Conservation (phyloP, 1,284 basidiomycete genomes). For the Ceratorhiza oryzae-sativae region DNA sequence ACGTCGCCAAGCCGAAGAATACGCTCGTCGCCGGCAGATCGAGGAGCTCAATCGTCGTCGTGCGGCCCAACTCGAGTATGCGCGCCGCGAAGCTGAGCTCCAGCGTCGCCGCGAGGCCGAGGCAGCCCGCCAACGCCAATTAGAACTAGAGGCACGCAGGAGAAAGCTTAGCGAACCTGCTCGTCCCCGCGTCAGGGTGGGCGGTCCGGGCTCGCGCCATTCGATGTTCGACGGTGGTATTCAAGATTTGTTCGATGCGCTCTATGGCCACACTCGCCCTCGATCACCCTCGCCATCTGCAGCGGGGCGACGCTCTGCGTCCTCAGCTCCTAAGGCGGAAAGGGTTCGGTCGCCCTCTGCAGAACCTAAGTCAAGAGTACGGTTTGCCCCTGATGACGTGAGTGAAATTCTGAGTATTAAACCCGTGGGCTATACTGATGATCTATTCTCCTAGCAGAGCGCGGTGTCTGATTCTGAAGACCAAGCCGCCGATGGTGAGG, state of each 20-base stretch:
- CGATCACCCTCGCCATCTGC: neutral
- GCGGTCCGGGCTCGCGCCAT: neutral
- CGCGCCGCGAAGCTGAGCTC: slow-evolving; percentile 19
- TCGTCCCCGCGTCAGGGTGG: neutral
- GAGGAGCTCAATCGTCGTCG: slow-evolving; percentile 27
- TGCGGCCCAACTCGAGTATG: slow-evolving; percentile 19
- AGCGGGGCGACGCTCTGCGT: slow-evolving; percentile 5
- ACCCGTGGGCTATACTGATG: neutral
- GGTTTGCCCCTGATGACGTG: neutral
- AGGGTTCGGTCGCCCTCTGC: neutral
- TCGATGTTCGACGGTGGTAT: slow-evolving; percentile 29
- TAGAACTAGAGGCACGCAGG: slow-evolving; percentile 22
- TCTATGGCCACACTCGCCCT: neutral
- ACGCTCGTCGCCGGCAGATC: slow-evolving; percentile 10
- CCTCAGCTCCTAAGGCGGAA: slow-evolving; percentile 9
- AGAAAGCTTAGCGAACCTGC: slow-evolving; percentile 17
- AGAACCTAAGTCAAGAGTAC: neutral
- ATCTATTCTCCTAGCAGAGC: neutral
- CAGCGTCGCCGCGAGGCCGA: slow-evolving; percentile 13
- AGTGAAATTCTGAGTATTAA: neutral
- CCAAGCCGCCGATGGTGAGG: neutral
- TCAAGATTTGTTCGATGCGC: slow-evolving; percentile 18
- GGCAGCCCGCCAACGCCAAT: neutral
- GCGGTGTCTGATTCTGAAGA: slow-evolving; percentile 27
- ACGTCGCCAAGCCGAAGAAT: slow-evolving; percentile 17